Percentiles rank a stretch among this genome's conserved stretches.
Evolutionary conservation across 1,284 basidiomycete genomes (phyloP).

Genomic region (Microbotryum lychnidis-dioicae): DNA sequence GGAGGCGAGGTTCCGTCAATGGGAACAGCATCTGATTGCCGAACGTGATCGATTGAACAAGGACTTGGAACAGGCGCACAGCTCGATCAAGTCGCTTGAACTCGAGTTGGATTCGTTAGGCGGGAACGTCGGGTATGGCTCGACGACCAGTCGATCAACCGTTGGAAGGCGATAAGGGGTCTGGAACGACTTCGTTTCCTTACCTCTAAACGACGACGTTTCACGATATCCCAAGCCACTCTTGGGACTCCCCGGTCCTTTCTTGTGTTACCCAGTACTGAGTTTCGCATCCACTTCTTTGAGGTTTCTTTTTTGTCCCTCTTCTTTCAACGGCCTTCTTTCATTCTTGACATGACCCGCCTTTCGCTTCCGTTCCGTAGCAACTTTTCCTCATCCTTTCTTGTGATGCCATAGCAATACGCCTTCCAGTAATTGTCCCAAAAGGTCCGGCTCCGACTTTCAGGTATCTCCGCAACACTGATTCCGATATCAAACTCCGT

Average conservation of each 20-base stretch:
- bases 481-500: neutral
- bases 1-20: constrained; percentile 94
- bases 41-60: constrained; percentile 96
- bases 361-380: too few relatives aligned
- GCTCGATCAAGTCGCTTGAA: constrained; percentile 33
- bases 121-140: constrained; percentile 22
- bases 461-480: neutral
- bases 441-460: neutral
- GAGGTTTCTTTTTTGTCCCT: neutral
- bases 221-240: neutral
- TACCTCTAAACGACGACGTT: neutral
- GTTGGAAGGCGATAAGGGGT: constrained; percentile 3
- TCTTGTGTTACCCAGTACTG: neutral
- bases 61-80: constrained; percentile 84
- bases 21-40: constrained; percentile 81
- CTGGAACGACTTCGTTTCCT: neutral
- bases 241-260: neutral
- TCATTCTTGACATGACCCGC: too few relatives aligned
- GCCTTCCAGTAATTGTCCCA: neutral
- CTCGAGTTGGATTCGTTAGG: constrained; percentile 32
- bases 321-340: too few relatives aligned
- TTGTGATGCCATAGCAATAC: neutral
- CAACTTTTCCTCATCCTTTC: too few relatives aligned
- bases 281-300: neutral
- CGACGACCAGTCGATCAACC: constrained; percentile 11